phyloP scores from a whole-genome alignment of 208 protist genomes.

The Leishmania tropica region DNA sequence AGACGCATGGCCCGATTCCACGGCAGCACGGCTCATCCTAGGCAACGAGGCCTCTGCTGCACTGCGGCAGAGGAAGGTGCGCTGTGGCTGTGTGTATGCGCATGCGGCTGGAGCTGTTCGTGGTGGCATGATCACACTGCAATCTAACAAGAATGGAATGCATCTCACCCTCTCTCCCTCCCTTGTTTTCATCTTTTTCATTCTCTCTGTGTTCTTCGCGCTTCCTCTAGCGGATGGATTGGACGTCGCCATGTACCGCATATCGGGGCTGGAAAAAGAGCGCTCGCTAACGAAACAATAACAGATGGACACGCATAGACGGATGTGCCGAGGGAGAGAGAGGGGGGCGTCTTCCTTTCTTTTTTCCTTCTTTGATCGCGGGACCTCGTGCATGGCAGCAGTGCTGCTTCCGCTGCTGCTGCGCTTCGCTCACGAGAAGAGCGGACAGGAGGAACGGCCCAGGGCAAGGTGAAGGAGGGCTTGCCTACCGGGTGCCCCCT shows the following conservation, averaged over 20 bases:
- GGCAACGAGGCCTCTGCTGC: neutral
- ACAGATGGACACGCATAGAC: neutral
- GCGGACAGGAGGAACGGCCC: neutral
- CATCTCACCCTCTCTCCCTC: neutral
- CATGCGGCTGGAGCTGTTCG: neutral
- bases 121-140: neutral
- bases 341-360: neutral
- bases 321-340: too few species aligned
- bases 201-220: too few species aligned
- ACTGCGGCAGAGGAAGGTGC: neutral
- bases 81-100: neutral
- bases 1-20: neutral
- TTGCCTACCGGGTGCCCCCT: neutral
- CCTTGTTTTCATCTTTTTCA: too few species aligned
- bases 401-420: neutral
- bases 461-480: neutral
- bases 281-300: neutral
- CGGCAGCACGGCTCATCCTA: neutral
- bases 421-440: neutral
- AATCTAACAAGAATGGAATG: neutral
- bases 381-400: neutral
- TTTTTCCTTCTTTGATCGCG: slow-evolving; percentile 12
- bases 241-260: neutral
- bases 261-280: neutral
- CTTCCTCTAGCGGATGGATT: too few species aligned